Percentiles rank a stretch among this genome's conserved stretches.
These are phyloP conservation scores for Fusarium verticillioides DNA, from an alignment of 2,329 filamentous ascomycete species.

Conservation along the genomic window DNA sequence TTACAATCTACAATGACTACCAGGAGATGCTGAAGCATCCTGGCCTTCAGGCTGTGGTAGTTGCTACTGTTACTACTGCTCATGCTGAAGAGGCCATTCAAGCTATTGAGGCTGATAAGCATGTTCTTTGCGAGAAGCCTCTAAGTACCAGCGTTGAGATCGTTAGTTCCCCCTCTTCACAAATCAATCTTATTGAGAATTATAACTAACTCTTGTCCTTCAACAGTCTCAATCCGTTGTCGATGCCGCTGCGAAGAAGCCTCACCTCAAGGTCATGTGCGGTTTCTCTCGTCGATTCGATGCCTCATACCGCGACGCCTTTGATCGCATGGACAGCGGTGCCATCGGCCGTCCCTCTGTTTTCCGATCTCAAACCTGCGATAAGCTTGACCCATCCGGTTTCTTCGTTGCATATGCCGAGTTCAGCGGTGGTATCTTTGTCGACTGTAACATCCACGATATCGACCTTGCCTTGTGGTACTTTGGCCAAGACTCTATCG, in stretches of 20 bases:
- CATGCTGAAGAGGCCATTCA: constrained; percentile 44
- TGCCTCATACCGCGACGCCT: constrained; percentile 71
- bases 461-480: constrained; percentile 58
- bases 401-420: constrained; percentile 77
- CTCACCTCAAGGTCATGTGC: constrained; percentile 71
- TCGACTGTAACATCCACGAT: constrained; percentile 77
- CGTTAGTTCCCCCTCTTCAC: constrained; percentile 50
- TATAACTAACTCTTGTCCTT: neutral
- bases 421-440: constrained; percentile 75
- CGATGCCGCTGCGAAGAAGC: constrained; percentile 64
- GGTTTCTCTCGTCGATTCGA: constrained; percentile 64
- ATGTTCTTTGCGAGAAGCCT: constrained; percentile 44
- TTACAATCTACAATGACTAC: constrained; percentile 40
- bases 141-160: constrained; percentile 58
- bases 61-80: constrained; percentile 43
- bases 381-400: constrained; percentile 72
- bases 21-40: constrained; percentile 45
- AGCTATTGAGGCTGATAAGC: constrained; percentile 43
- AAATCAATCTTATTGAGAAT: neutral
- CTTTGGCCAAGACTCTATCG: constrained; percentile 47
- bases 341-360: constrained; percentile 69
- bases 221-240: constrained; percentile 68
- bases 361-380: constrained; percentile 74
- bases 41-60: constrained; percentile 41
- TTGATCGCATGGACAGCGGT: constrained; percentile 61